Base-by-base conservation (phyloP, 768 basidiomycete genomes). In the Boletus pseudo-olivaceus region DNA sequence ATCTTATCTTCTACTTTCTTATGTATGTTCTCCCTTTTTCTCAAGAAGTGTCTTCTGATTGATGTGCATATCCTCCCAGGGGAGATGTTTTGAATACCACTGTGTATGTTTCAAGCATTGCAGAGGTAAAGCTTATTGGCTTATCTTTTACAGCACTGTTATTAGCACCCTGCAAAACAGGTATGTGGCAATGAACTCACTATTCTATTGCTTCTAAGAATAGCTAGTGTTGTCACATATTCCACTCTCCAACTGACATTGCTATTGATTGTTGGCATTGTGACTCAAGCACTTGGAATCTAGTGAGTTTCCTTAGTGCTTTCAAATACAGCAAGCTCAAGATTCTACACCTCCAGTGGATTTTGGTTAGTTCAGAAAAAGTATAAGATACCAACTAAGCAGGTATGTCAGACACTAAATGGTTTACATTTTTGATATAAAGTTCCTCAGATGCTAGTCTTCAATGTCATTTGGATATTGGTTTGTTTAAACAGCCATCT, bases 41-140 rank as follows among this genome's bases (percentile, higher is more conserved):
- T 39, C 3, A 3, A 8, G 1, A 17, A 5, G 6, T 19, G 0
- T 38, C n/a, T 29, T 17, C 20, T 20, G 20, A 12, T 39, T 37
- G 19, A 34, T 26, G 26, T 19, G 3, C 19, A 29, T 12, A 4
- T 20, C 47, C 27, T 29, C 40, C 17, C 52, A 87, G 85, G 85
- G 86, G 86, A 29, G 87, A 88, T 64, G 84, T 87, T 2, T 67
- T 88, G 38, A 88, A 88, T 62, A 88, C 88, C 0, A 83, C 85
- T 37, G 83, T 88, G 87, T 88, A 69, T 35, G 79, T 61, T 30
- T 39, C 9, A 30, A 15, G 20, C 10, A 30, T n/a, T 56, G 26
- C 12, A 37, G 47, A 49, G 26, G 48, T 41, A 29, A 27, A 7
- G 9, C 7, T 50, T 32, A 17, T 51, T 56, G 40, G 54, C 20